Conservation (phyloP, 2,329 filamentous ascomycete genomes). For the Fusarium musae region DNA sequence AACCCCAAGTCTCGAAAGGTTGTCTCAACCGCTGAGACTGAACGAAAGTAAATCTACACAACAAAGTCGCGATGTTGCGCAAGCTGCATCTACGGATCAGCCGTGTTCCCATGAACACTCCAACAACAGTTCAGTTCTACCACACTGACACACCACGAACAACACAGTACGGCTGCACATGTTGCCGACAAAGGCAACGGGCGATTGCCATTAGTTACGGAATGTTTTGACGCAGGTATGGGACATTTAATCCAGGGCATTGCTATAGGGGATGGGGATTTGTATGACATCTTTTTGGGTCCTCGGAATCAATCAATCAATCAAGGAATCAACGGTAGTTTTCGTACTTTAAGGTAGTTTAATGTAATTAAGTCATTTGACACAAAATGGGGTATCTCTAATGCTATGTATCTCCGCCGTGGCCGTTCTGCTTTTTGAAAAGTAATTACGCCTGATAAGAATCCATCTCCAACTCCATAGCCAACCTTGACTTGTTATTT, state of each 20-base stretch:
- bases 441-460: conserved; percentile 1
- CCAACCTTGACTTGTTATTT: background rate
- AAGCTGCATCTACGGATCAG: background rate
- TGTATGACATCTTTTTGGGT: background rate
- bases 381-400: conserved; percentile 39
- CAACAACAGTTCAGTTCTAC: background rate
- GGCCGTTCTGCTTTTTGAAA: conserved; percentile 8
- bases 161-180: no score
- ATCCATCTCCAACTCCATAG: background rate
- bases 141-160: background rate
- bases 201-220: background rate
- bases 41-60: background rate
- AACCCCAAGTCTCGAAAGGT: background rate
- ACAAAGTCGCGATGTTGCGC: background rate
- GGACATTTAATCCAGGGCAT: background rate
- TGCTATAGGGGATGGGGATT: background rate
- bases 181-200: no score
- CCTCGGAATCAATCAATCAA: background rate
- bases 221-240: background rate
- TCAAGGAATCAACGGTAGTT: background rate
- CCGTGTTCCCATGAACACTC: background rate
- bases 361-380: conserved; percentile 2
- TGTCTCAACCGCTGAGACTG: background rate
- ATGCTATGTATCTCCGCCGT: conserved; percentile 25
- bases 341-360: background rate